phyloP scores from a whole-genome alignment of 208 protist genomes.

The Trichomonas tenax region DNA sequence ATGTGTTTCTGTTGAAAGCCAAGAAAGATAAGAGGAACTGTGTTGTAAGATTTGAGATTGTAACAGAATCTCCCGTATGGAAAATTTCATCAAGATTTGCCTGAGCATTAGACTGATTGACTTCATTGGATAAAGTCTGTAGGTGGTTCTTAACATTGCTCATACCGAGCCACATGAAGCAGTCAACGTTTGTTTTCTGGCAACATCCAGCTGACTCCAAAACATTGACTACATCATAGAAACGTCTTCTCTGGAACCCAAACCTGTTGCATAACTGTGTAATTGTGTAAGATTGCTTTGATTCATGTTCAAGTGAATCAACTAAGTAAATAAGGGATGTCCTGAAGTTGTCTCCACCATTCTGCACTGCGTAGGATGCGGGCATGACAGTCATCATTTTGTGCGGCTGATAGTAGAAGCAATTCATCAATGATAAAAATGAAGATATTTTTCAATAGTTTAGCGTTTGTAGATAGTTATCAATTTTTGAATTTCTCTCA shows the following conservation, averaged over 20 bases:
- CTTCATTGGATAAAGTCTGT: not conserved
- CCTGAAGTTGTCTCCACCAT: not conserved
- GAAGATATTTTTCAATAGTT: not conserved
- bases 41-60: not conserved
- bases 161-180: not conserved
- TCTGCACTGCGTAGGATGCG: not conserved
- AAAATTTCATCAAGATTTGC: not conserved
- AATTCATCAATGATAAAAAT: not conserved
- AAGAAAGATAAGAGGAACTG: not conserved
- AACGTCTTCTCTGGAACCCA: not conserved
- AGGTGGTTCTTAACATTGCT: not conserved
- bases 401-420: not conserved
- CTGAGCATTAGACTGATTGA: not conserved
- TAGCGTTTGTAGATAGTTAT: not conserved
- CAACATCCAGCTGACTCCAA: not conserved
- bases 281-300: not conserved
- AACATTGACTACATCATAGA: constrained; percentile 11
- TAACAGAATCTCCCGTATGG: not conserved
- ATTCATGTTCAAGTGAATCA: not conserved
- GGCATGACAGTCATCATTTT: not conserved
- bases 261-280: not conserved
- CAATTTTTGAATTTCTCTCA: no score
- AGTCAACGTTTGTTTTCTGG: not conserved
- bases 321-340: not conserved
- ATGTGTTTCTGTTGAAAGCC: not conserved